These are phyloP conservation scores for Sordariomycetes sp. DNA, from an alignment of 2,329 filamentous ascomycete genomes.

Conservation along the genomic window DNA sequence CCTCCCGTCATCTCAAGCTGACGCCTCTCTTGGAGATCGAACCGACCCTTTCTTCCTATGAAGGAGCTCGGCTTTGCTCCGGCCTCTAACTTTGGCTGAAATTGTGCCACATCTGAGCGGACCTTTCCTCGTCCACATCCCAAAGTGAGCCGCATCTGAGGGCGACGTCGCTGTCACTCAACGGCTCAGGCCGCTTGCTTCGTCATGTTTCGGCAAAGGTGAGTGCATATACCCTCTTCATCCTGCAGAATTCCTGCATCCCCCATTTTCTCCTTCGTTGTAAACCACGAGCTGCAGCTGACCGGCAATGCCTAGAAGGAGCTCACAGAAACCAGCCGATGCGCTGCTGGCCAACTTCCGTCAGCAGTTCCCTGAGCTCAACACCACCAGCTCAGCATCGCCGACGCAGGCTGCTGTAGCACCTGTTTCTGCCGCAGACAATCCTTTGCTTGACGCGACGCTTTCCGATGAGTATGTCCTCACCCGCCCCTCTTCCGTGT, in stretches of 20 bases:
- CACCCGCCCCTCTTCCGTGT: not conserved
- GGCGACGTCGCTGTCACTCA: not conserved
- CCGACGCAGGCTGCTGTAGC: constrained; percentile 17
- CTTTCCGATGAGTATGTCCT: not conserved
- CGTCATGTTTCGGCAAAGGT: constrained; percentile 5
- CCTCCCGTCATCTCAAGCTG: not conserved
- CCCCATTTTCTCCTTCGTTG: not conserved
- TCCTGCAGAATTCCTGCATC: not conserved
- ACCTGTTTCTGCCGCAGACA: constrained; percentile 15
- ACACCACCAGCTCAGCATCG: not conserved
- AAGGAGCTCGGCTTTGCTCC: not conserved
- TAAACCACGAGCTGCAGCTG: not conserved
- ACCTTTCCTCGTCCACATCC: no score
- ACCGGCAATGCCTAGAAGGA: constrained; percentile 46
- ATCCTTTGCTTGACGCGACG: constrained; percentile 6
- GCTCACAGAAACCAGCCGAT: constrained; percentile 76
- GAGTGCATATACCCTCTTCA: not conserved
- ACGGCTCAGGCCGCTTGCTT: not conserved
- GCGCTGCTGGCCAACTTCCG: constrained; percentile 80
- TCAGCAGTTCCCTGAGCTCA: constrained; percentile 69
- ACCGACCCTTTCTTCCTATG: not conserved
- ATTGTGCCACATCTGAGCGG: no score
- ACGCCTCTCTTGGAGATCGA: not conserved
- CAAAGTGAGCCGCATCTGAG: no score
- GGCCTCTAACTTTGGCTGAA: not conserved